A percentile compares a stretch with the other conserved stretches of the same genome.
These are phyloP conservation scores for Xylariaceae sp. DNA, from an alignment of 2,329 filamentous ascomycete species.

Conservation along the genomic window DNA sequence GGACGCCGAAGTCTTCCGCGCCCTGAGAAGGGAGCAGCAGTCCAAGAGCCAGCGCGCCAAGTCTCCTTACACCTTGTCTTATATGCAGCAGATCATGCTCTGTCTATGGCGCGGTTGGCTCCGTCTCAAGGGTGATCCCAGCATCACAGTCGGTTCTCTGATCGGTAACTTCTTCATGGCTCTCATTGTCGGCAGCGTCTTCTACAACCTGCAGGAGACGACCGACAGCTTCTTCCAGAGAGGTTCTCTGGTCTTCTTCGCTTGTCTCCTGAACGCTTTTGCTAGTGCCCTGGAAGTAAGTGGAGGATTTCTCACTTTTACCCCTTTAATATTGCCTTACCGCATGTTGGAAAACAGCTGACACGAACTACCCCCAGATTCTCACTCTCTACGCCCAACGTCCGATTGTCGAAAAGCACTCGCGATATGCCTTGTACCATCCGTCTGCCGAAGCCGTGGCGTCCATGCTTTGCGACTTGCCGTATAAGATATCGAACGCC, in stretches of 20 bases:
- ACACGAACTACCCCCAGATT: constrained; percentile 46
- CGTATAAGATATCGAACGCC: constrained; percentile 71
- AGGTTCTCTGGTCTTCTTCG: constrained; percentile 80
- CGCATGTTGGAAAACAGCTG: too few species aligned
- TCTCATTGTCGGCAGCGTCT: constrained; percentile 73
- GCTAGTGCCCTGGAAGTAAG: constrained; percentile 66
- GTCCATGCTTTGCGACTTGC: constrained; percentile 81
- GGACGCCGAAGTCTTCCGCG: constrained; percentile 53
- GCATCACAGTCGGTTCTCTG: constrained; percentile 61
- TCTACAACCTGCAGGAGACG: constrained; percentile 65
- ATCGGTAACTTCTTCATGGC: constrained; percentile 71
- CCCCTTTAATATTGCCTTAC: constrained; percentile 1
- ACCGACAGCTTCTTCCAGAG: constrained; percentile 72
- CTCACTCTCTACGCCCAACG: constrained; percentile 82
- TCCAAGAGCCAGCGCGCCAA: constrained; percentile 55
- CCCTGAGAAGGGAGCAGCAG: constrained; percentile 49
- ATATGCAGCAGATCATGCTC: constrained; percentile 66
- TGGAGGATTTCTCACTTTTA: constrained; percentile 9
- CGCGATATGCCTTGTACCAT: constrained; percentile 81
- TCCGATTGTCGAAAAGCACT: constrained; percentile 86
- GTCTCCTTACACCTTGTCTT: constrained; percentile 81
- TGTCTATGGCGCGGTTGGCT: constrained; percentile 78
- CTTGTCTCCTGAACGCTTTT: constrained; percentile 81
- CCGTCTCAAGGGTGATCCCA: constrained; percentile 71
- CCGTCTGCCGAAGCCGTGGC: constrained; percentile 83